Base-by-base conservation (phyloP, 768 basidiomycete genomes). In the Termitomyces sp. region DNA sequence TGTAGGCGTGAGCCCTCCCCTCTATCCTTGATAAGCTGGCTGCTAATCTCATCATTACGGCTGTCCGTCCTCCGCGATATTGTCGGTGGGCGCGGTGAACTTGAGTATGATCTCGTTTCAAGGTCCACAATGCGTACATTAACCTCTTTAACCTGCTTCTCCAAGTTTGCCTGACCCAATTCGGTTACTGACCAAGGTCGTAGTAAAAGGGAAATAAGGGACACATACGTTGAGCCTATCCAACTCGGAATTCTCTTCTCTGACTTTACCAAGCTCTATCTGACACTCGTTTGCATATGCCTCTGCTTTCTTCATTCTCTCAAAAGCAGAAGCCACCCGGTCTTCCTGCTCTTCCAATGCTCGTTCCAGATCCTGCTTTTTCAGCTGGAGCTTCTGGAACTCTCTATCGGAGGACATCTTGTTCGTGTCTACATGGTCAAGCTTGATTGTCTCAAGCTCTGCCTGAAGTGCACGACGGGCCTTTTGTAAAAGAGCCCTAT, bases 91-190 rank as follows among this genome's bases (percentile, higher is more conserved):
- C 86, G 80, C 14, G 87, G 82, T n/a, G 82, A 79, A 63, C 74
- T 87, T 12, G 84, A 71, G 62, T 91, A 85, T 5, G 90, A 87
- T 66, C 79, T 88, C 1, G 91, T 90, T 70, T 92, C 91, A 18
- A 93, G 78, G 66, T 93, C 92, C 9, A 91, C 85, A 57, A 94
- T 85, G 43, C 86, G 88, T 44, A 91, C 82, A 61, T 92, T 91
- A 35, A 93, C 74, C 54, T 93, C 93, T 67, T 92, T 93, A 68
- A 89, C 79, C 67, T 91, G 88, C 68, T 91, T 93, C 75, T 94
- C 91, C 18, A 95, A 77, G 62, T 79, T 84, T 12, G 89, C 90
- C 93, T 95, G 43, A 9, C 20, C 3, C 13, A 40, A 50, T 7
- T 20, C 28, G 23, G 60, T 43, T 4, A 16, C 18, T 38, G 43